Evolutionary conservation across 257 asterid species (phyloP).

Genomic region (Capsicum rhomboideum): DNA sequence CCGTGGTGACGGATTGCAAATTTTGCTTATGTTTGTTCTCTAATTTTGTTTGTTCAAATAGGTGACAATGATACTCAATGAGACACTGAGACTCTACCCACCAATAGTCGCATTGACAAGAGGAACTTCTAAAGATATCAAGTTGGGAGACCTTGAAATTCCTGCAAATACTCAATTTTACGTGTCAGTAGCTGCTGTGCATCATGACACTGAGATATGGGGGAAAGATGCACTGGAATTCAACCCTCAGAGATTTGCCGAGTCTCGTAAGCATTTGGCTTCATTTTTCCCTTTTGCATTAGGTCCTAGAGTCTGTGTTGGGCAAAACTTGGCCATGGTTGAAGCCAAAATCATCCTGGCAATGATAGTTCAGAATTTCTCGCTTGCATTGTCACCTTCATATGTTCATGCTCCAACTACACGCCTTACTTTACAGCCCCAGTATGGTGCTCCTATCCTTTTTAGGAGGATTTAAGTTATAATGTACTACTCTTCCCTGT

Average conservation of each 20-base stretch:
- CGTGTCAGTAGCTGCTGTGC: constrained; percentile 45
- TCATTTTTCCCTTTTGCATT: constrained; percentile 60
- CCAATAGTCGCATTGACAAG: constrained; percentile 40
- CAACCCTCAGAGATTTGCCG: constrained; percentile 46
- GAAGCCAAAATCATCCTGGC: constrained; percentile 54
- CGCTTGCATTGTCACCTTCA: constrained; percentile 46
- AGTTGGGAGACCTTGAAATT: constrained; percentile 40
- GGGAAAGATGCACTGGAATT: constrained; percentile 54
- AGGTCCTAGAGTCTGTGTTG: constrained; percentile 62
- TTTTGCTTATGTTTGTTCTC: background rate
- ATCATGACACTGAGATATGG: constrained; percentile 55
- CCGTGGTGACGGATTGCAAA: background rate
- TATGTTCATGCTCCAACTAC: constrained; percentile 66
- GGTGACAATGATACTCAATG: constrained; percentile 59
- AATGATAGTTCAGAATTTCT: constrained; percentile 34
- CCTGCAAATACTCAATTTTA: constrained; percentile 51
- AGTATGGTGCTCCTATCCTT: constrained; percentile 48
- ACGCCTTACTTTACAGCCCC: constrained; percentile 52
- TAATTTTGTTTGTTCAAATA: constrained; percentile 7
- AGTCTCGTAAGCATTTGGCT: constrained; percentile 41
- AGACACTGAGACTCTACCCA: constrained; percentile 58
- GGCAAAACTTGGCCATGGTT: constrained; percentile 59
- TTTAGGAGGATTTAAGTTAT: constrained; percentile 20
- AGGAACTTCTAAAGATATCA: constrained; percentile 28
- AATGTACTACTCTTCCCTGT: background rate